Evolutionary conservation across 768 basidiomycete species (phyloP).

Genomic region (Trametes gibbosa): DNA sequence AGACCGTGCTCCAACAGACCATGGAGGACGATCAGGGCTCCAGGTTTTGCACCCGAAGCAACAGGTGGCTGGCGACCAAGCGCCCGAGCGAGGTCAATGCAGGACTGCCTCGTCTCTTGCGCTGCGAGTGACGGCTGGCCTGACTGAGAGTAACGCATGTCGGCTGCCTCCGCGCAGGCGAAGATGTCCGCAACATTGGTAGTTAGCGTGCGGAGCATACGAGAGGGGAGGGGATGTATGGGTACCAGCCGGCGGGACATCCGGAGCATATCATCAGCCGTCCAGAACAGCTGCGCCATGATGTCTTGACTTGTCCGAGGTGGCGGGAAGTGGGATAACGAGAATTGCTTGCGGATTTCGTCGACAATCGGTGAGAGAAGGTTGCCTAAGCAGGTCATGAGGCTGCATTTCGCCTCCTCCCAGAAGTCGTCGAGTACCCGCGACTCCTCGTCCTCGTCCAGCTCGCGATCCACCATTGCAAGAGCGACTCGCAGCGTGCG

Average conservation of each 20-base stretch:
- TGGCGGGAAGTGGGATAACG: conserved; percentile 31
- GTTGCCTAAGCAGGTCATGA: conserved; percentile 56
- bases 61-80: conserved; percentile 37
- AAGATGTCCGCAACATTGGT: conserved; percentile 52
- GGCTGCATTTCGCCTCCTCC: conserved; percentile 56
- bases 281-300: conserved; percentile 53
- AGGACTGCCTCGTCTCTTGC: conserved; percentile 44
- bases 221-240: conserved; percentile 49
- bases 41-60: conserved; percentile 36
- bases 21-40: conserved; percentile 52
- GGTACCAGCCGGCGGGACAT: conserved; percentile 49
- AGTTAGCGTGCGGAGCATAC: conserved; percentile 45
- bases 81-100: conserved; percentile 46
- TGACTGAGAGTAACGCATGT: conserved; percentile 38
- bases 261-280: conserved; percentile 50
- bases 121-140: conserved; percentile 43
- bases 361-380: conserved; percentile 45
- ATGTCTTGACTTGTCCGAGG: conserved; percentile 38
- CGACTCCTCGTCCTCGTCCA: conserved; percentile 57
- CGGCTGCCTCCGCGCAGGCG: conserved; percentile 48
- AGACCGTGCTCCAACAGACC: conserved; percentile 52
- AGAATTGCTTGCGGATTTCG: conserved; percentile 56
- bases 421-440: conserved; percentile 55
- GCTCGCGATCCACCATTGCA: conserved; percentile 51
- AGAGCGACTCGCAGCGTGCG: conserved; percentile 64